phyloP scores from a whole-genome alignment of 306 rosid genomes.

The Cyamopsis tetragonoloba region DNA sequence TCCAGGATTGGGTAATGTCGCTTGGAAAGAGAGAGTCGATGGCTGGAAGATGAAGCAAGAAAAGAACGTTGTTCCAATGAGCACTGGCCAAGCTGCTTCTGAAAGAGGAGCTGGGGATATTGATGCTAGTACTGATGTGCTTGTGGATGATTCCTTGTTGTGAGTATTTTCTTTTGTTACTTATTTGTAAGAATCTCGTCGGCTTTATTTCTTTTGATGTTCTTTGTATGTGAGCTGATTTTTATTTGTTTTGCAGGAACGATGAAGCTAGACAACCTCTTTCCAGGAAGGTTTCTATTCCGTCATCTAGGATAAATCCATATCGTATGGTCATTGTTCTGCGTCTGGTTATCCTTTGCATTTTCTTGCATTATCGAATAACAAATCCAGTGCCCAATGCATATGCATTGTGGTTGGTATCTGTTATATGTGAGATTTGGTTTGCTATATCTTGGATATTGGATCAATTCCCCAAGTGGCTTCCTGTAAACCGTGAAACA shows the following conservation, averaged over 20 bases:
- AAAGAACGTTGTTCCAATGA: slow-evolving; percentile 77
- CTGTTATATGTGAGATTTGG: slow-evolving; percentile 98
- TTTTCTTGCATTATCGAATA: slow-evolving; percentile 91
- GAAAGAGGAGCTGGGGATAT: slow-evolving; percentile 90
- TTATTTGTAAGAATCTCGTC: not conserved
- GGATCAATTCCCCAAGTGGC: slow-evolving; percentile 99
- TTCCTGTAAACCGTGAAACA: slow-evolving; percentile 94
- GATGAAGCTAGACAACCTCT: slow-evolving; percentile 98
- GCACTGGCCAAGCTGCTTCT: slow-evolving; percentile 75
- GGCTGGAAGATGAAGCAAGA: slow-evolving; percentile 99
- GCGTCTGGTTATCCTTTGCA: slow-evolving; percentile 69
- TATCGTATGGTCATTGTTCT: slow-evolving; percentile 90
- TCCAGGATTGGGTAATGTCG: slow-evolving; percentile 80
- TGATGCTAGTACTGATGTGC: slow-evolving; percentile 82
- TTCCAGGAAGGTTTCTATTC: slow-evolving; percentile 88
- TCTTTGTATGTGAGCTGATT: not conserved
- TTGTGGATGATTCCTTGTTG: slow-evolving; percentile 82
- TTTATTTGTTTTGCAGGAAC: slow-evolving; percentile 50
- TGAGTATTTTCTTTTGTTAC: slow-evolving; percentile 35
- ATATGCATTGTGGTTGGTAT: slow-evolving; percentile 74
- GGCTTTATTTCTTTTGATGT: not conserved
- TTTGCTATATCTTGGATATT: slow-evolving; percentile 95
- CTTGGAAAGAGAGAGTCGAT: slow-evolving; percentile 98
- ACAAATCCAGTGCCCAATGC: slow-evolving; percentile 97
- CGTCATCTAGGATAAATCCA: slow-evolving; percentile 91